Evolutionary conservation across 2,329 filamentous ascomycete species (phyloP).

Genomic region (Cladophialophora immunda): DNA sequence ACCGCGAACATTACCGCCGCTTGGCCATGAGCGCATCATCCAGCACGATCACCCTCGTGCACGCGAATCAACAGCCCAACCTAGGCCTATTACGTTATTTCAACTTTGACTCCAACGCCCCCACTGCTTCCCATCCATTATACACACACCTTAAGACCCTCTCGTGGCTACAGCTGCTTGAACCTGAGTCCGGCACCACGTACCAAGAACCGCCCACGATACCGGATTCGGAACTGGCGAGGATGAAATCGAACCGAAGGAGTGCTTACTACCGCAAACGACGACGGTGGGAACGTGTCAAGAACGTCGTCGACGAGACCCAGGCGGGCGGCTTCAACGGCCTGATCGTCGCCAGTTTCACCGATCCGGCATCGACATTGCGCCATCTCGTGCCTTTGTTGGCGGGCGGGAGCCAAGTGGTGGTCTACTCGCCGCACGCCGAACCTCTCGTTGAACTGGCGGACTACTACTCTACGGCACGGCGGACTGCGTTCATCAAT

Average conservation of each 20-base stretch:
- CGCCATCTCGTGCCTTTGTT: conserved; percentile 80
- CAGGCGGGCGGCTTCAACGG: conserved; percentile 81
- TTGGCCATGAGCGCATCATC: conserved; percentile 63
- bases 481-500: conserved; percentile 74
- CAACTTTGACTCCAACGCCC: conserved; percentile 76
- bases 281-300: conserved; percentile 78
- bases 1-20: conserved; percentile 39
- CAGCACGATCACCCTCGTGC: conserved; percentile 83
- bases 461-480: conserved; percentile 83
- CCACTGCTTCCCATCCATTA: conserved; percentile 75
- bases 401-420: conserved; percentile 81
- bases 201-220: conserved; percentile 73
- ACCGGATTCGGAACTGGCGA: conserved; percentile 67
- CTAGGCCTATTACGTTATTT: conserved; percentile 89
- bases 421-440: conserved; percentile 82
- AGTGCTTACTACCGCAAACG: conserved; percentile 90
- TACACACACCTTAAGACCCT: conserved; percentile 81
- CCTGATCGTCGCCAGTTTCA: conserved; percentile 79
- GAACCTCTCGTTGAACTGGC: conserved; percentile 80
- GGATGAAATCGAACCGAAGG: conserved; percentile 82
- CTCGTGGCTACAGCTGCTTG: conserved; percentile 90
- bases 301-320: conserved; percentile 76
- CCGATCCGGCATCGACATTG: conserved; percentile 81
- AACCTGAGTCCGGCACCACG: conserved; percentile 76
- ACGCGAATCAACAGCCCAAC: conserved; percentile 86